Evolutionary conservation across 1,284 basidiomycete genomes (phyloP).

Genomic region (Cerrena zonata): DNA sequence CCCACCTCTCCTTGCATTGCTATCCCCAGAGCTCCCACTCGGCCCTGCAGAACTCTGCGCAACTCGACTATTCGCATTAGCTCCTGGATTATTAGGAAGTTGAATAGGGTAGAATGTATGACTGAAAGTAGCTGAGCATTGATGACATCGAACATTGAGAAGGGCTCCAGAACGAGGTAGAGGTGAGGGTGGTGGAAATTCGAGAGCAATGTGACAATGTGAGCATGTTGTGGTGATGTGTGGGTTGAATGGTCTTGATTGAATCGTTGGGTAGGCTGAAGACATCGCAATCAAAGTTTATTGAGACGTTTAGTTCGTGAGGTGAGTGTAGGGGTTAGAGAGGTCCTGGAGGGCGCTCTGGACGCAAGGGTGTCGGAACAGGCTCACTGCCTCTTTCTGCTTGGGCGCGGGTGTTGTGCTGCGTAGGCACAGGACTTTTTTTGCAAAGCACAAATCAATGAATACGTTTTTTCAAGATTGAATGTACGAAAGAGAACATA

Average conservation of each 20-base stretch:
- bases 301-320: background rate
- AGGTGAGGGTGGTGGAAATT: slow-evolving; percentile 71
- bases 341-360: background rate
- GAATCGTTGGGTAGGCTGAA: slow-evolving; percentile 33
- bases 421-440: background rate
- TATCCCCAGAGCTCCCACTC: slow-evolving; percentile 17
- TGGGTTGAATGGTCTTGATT: slow-evolving; percentile 58
- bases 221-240: slow-evolving; percentile 62
- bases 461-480: background rate
- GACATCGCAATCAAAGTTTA: slow-evolving; percentile 16
- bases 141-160: slow-evolving; percentile 67
- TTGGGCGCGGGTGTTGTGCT: background rate
- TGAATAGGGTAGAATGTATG: slow-evolving; percentile 64
- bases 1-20: slow-evolving; percentile 39
- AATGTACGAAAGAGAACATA: background rate
- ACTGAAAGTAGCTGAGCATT: slow-evolving; percentile 52
- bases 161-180: slow-evolving; percentile 57
- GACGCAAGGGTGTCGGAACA: background rate
- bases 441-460: background rate
- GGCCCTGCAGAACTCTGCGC: slow-evolving; percentile 16
- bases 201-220: slow-evolving; percentile 57
- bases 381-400: slow-evolving; percentile 1
- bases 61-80: background rate
- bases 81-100: slow-evolving; percentile 29
- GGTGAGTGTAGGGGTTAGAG: background rate